Base-by-base conservation (phyloP, 2,329 filamentous ascomycete genomes). In the Fusarium pininemorale region DNA sequence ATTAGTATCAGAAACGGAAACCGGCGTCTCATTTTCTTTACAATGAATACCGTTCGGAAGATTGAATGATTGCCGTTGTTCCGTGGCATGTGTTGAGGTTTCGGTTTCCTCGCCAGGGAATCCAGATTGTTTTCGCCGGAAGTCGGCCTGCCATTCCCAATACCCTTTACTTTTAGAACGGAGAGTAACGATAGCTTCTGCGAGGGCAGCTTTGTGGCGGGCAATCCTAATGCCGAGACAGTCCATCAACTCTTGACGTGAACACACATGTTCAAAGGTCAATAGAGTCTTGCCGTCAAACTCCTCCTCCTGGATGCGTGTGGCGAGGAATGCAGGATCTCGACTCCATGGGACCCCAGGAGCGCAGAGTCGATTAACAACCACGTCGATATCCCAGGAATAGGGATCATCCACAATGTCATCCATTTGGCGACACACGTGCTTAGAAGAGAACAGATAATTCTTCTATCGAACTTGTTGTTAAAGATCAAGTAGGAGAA, bases 271-370 rank as follows among this genome's bases (percentile, higher is more conserved):
- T 39, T 87, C 84, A 30, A 83, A 87, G 0, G 87, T 89, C 3
- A 96, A 83, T 1, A 95, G 84, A 0, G 87, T 85, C 50, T 89
- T 85, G 4, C 94, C 94, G 62, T 91, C 89, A 10, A 96, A 84
- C 13, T 91, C 86, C 62, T 94, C 87, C 3, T 91, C 87, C 12
- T 86, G 83, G 10, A 97, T 81, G 9, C 83, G 83, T 26, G 79
- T 78, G 65, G 90, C 88, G 7, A 97, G 85, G 0, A 79, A 56
- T 1, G 78, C 77, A 0, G 87, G 82, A 57, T 93, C 85, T 9
- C 79, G 81, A 54, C 82, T 81, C 87, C 88, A 89, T 15, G 88
- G 86, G 54, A 84, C 84, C 7, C 84, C 79, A 5, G 84, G 77
- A 28, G 87, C 85, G 79, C 91, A 94, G 7, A 97, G 85, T 77